phyloP scores from a whole-genome alignment of 164 flowering plant genomes.

The Vitis labrusca region DNA sequence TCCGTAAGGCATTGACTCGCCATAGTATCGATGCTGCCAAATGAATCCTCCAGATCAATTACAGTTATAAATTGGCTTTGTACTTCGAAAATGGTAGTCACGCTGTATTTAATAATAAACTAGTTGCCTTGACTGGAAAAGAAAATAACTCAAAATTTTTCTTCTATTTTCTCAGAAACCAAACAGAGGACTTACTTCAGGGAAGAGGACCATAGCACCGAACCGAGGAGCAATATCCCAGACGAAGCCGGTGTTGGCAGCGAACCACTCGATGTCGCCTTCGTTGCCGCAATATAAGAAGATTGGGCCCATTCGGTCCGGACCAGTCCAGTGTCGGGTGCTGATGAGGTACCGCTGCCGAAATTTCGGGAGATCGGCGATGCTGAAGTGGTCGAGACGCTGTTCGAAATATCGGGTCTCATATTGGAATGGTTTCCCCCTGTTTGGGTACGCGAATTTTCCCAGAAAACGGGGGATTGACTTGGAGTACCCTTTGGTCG shows the following conservation, averaged over 20 bases:
- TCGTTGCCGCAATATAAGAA: conserved; percentile 93
- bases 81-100: background rate
- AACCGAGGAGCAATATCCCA: conserved; percentile 94
- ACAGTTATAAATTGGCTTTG: background rate
- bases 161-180: background rate
- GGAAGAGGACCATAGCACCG: conserved; percentile 80
- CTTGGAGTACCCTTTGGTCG: conserved; percentile 7
- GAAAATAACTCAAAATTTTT: background rate
- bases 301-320: conserved; percentile 54
- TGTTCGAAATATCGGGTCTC: conserved; percentile 67
- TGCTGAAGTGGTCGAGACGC: conserved; percentile 87
- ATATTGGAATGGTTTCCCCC: conserved; percentile 31
- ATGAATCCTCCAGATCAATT: background rate
- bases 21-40: conserved; percentile 87
- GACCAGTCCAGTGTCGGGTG: conserved; percentile 66
- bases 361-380: conserved; percentile 50
- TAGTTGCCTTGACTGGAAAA: too few relatives aligned
- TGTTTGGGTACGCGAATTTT: conserved; percentile 22
- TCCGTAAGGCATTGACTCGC: conserved; percentile 90
- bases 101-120: too few relatives aligned
- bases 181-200: conserved; percentile 51
- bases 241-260: conserved; percentile 77
- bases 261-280: conserved; percentile 94
- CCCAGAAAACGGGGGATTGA: conserved; percentile 40
- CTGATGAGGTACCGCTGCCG: conserved; percentile 74